Evolutionary conservation across 164 flowering plant genomes (phyloP).

Genomic region (Pachysandra terminalis): DNA sequence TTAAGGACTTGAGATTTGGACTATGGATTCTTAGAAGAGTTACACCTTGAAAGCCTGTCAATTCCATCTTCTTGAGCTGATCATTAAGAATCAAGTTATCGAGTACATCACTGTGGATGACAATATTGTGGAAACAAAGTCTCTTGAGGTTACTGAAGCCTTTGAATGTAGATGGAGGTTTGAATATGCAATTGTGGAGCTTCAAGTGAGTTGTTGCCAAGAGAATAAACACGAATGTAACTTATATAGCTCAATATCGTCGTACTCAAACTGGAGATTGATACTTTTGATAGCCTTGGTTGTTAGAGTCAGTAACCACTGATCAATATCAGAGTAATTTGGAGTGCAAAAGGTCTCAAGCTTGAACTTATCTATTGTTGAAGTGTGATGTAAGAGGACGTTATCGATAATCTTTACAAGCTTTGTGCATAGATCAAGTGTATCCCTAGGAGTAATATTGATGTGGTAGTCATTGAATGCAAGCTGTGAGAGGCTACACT

Average conservation of each 20-base stretch:
- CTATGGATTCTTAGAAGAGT: constrained; percentile 5
- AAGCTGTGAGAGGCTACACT: constrained; percentile 49
- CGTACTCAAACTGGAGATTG: constrained; percentile 36
- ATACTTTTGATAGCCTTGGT: constrained; percentile 50
- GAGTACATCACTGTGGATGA: constrained; percentile 34
- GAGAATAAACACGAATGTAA: constrained; percentile 59
- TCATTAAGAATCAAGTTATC: constrained; percentile 16
- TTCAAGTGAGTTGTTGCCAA: constrained; percentile 44
- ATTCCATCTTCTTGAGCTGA: constrained; percentile 14
- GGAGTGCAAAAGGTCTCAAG: constrained; percentile 29
- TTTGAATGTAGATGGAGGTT: constrained; percentile 49
- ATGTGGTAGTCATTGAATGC: constrained; percentile 48
- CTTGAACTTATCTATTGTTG: constrained; percentile 65
- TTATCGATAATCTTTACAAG: constrained; percentile 39
- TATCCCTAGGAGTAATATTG: constrained; percentile 6
- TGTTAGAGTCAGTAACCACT: constrained; percentile 65
- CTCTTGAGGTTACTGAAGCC: constrained; percentile 48
- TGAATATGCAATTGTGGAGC: constrained; percentile 54
- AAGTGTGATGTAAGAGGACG: constrained; percentile 57
- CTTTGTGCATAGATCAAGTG: constrained; percentile 15
- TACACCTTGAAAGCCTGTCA: constrained; percentile 6
- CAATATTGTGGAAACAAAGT: constrained; percentile 52
- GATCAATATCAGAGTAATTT: constrained; percentile 55
- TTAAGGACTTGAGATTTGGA: constrained; percentile 11
- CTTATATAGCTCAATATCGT: constrained; percentile 44